Evolutionary conservation across 306 rosid species (phyloP).

Genomic region (Citrullus colocynthis): DNA sequence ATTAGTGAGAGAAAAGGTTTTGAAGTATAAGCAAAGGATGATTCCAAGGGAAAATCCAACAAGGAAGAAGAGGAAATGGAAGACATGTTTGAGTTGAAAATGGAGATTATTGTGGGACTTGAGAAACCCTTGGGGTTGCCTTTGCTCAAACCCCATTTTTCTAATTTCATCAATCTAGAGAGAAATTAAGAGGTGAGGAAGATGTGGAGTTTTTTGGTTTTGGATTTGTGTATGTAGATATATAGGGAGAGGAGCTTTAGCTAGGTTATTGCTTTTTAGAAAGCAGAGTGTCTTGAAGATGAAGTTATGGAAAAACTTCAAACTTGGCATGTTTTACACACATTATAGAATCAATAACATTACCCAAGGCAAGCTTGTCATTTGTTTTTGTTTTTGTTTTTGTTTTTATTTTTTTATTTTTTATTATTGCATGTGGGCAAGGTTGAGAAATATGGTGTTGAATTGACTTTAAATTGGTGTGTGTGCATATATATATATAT

Average conservation of each 20-base stretch:
- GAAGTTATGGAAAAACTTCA: background rate
- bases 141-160: background rate
- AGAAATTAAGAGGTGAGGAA: background rate
- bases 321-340: background rate
- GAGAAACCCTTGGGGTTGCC: background rate
- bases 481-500: too few species aligned
- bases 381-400: too few species aligned
- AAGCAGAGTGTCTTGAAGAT: background rate
- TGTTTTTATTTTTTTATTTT: too few species aligned
- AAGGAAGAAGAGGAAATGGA: constrained; percentile 18
- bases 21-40: constrained; percentile 17
- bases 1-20: constrained; percentile 14
- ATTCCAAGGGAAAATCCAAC: constrained; percentile 36
- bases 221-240: background rate
- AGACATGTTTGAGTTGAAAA: constrained; percentile 12
- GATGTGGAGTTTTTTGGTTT: background rate
- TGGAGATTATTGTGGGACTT: background rate
- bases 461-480: background rate
- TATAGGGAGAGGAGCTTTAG: background rate
- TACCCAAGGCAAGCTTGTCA: background rate
- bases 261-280: too few species aligned
- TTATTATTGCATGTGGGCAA: background rate
- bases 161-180: background rate
- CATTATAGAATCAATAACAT: background rate
- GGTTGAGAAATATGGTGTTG: background rate